phyloP scores from a whole-genome alignment of 192 early-diverging fungal species.

The Coemansia sp. region DNA sequence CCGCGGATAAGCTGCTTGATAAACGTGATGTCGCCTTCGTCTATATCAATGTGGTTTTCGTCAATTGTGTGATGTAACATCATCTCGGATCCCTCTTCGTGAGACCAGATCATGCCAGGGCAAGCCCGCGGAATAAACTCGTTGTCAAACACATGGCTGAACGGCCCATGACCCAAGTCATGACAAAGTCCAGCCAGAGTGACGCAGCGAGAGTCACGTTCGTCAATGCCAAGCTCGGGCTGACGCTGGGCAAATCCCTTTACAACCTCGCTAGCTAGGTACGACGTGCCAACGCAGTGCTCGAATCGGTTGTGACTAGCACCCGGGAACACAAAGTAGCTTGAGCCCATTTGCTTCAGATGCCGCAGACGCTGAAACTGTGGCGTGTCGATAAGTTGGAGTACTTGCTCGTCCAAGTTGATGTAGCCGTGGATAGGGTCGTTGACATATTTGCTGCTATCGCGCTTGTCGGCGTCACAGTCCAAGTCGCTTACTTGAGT shows the following conservation, averaged over 20 bases:
- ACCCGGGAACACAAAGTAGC: constrained; percentile 91
- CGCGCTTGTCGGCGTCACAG: background rate
- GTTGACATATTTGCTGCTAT: constrained; percentile 35
- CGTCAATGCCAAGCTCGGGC: constrained; percentile 74
- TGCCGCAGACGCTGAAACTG: constrained; percentile 97
- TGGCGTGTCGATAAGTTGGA: constrained; percentile 84
- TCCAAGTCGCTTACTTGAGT: constrained; percentile 16
- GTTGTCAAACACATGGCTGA: constrained; percentile 94
- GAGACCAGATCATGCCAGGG: constrained; percentile 62
- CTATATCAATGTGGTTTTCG: constrained; percentile 68
- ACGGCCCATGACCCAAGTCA: constrained; percentile 96
- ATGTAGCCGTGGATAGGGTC: constrained; percentile 67
- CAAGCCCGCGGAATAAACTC: constrained; percentile 71
- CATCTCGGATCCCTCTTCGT: constrained; percentile 79
- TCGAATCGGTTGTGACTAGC: constrained; percentile 97
- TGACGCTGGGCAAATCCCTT: constrained; percentile 69
- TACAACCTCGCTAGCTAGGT: constrained; percentile 76
- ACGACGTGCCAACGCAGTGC: constrained; percentile 85
- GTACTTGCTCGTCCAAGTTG: constrained; percentile 60
- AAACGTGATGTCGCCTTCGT: constrained; percentile 57
- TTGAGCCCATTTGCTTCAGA: constrained; percentile 83
- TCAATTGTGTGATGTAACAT: constrained; percentile 83
- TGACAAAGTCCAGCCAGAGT: constrained; percentile 91
- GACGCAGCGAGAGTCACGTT: constrained; percentile 81
- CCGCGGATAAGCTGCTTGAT: constrained; percentile 78